Base-by-base conservation (phyloP, 768 basidiomycete genomes). In the Russula earlei region DNA sequence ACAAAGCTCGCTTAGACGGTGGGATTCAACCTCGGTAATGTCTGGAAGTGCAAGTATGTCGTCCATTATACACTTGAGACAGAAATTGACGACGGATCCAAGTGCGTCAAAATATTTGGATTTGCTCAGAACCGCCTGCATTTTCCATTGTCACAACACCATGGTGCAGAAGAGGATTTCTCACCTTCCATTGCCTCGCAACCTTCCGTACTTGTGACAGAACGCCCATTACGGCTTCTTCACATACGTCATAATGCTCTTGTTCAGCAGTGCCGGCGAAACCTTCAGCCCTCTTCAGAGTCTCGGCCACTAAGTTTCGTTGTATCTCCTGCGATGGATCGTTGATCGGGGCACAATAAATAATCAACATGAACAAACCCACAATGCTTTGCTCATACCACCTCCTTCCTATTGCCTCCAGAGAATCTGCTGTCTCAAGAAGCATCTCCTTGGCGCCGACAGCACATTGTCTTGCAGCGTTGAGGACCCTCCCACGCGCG, bases 1-100 rank as follows among this genome's bases (percentile, higher is more conserved):
- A 68, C 91, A 90, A 2, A 95, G 75, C 66, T 93, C 90, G 63
- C 84, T 84, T 43, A 96, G 70, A 48, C 82, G 76, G 62, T 87
- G 84, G 1, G 91, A 94, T 64, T 96, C 94, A 9, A 83, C 73
- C 62, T 88, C 91, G 0, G 93, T 83, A 58, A 97, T 96, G 68
- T 97, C 94, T 5, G 79, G 75, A 43, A 96, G 72, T 0, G 80
- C 80, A 34, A 94, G 72, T 19, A 96, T 75, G 64, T 90, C 85
- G 36, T 76, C 75, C 14, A 91, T 74, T 20, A 95, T 77, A 19
- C 81, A 75, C 6, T 75, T 75, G 24, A 95, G 72, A 6, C 80
- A 81, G 6, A 79, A 75, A 48, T 94, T 83, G 5, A 84, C 79
- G 12, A 92, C 69, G 25, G 76, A 69, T 11, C 93, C 94, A 15